Evolutionary conservation across 331 rosid genomes (phyloP).

Genomic region (Pyrus hybrid): DNA sequence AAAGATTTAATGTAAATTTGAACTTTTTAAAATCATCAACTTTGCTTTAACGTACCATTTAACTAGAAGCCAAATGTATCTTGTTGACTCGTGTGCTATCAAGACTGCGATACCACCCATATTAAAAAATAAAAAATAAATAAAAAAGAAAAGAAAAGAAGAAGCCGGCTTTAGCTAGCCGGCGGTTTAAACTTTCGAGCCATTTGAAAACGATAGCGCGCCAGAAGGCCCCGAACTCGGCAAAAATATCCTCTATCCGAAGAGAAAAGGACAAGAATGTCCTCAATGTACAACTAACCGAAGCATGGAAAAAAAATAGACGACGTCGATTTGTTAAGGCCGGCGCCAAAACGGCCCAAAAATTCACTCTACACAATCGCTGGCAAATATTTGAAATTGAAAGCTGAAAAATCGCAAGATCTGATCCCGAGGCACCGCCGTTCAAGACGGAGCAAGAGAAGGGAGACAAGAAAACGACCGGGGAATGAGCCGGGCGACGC

Average conservation of each 20-base stretch:
- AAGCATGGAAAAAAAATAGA: background rate
- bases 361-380: background rate
- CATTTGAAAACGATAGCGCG: background rate
- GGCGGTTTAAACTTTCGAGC: background rate
- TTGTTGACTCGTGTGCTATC: too few species aligned
- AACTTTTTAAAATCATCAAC: too few species aligned
- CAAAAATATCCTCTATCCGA: background rate
- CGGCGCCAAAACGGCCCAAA: conserved; percentile 12
- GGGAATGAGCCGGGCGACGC: conserved; percentile 62
- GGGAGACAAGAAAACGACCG: background rate
- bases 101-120: too few species aligned
- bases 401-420: background rate
- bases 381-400: background rate
- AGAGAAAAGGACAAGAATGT: background rate
- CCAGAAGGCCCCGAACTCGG: background rate
- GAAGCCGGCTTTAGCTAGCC: background rate
- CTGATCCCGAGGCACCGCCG: background rate
- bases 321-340: background rate
- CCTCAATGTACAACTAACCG: background rate
- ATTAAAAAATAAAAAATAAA: too few species aligned
- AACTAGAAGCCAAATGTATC: too few species aligned
- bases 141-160: background rate
- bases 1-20: too few species aligned
- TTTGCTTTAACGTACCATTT: too few species aligned
- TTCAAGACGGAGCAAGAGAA: background rate